Conservation (phyloP, 148 eudicot genomes). For the Limonium bicolor region DNA sequence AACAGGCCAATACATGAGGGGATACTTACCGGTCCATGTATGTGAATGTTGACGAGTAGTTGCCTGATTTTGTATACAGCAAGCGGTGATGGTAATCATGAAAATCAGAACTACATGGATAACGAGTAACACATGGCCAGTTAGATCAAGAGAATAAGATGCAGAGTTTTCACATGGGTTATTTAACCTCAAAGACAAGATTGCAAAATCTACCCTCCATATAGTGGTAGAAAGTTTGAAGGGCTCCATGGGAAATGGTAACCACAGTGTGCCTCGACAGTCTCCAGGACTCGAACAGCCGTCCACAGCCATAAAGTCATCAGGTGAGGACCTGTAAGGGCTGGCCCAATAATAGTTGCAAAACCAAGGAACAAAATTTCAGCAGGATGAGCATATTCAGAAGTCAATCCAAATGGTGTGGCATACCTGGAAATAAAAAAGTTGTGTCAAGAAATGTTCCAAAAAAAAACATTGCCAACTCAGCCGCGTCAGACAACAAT, state of each 20-base stretch:
- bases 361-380: slow-evolving; percentile 94
- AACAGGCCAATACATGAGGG: too few species aligned
- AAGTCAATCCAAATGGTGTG: slow-evolving; percentile 95
- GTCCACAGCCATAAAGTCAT: slow-evolving; percentile 92
- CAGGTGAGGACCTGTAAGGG: slow-evolving; percentile 87
- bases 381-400: slow-evolving; percentile 97
- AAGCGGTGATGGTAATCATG: slow-evolving; percentile 96
- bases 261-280: slow-evolving; percentile 96
- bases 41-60: slow-evolving; percentile 84
- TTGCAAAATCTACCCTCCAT: slow-evolving; percentile 63
- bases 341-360: slow-evolving; percentile 88
- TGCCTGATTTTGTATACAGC: slow-evolving; percentile 85
- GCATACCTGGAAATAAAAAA: slow-evolving; percentile 48
- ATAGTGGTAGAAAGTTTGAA: slow-evolving; percentile 75
- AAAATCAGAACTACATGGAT: slow-evolving; percentile 67
- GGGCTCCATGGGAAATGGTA: slow-evolving; percentile 97
- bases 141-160: not conserved
- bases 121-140: slow-evolving; percentile 1
- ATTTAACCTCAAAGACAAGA: too few species aligned
- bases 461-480: not conserved
- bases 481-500: not conserved
- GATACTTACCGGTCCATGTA: slow-evolving; percentile 83
- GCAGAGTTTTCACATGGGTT: not conserved
- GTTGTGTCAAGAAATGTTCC: slow-evolving; percentile 4
- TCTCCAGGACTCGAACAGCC: slow-evolving; percentile 91